Evolutionary conservation across 371 early-diverging fungal genomes (phyloP).

Genomic region (Rhizomucor pusillus): DNA sequence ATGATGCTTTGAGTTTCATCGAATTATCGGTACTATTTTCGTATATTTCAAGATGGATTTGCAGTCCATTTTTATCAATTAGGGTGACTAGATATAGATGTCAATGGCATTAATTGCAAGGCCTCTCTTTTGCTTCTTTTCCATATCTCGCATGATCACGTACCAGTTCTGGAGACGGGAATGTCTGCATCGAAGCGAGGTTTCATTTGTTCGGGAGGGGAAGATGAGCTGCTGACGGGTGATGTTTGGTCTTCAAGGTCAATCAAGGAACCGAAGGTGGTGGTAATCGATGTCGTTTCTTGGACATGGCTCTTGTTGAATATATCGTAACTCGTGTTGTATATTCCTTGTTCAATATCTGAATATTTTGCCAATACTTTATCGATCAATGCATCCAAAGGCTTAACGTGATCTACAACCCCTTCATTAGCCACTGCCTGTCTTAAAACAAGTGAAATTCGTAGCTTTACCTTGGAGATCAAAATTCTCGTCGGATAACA

Average conservation of each 20-base stretch:
- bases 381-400: slow-evolving; percentile 78
- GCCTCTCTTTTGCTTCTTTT: too few relatives aligned
- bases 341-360: slow-evolving; percentile 63
- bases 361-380: slow-evolving; percentile 74
- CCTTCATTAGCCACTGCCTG: too few relatives aligned
- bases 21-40: neutral
- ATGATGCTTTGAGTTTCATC: slow-evolving; percentile 37
- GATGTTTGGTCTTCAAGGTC: slow-evolving; percentile 56
- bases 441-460: too few relatives aligned
- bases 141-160: neutral
- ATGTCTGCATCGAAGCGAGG: neutral
- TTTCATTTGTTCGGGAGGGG: slow-evolving; percentile 5
- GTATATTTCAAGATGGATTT: slow-evolving; percentile 36
- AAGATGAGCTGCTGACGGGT: slow-evolving; percentile 1
- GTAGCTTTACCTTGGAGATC: slow-evolving; percentile 12
- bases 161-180: neutral
- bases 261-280: slow-evolving; percentile 45
- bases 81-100: slow-evolving; percentile 39
- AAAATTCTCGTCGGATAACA: slow-evolving; percentile 45
- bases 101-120: too few relatives aligned
- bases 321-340: slow-evolving; percentile 41
- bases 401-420: slow-evolving; percentile 45
- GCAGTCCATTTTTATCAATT: slow-evolving; percentile 65
- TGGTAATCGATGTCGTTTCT: slow-evolving; percentile 14
- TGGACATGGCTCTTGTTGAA: slow-evolving; percentile 14